Conservation (phyloP, 345 rosid species). For the Psidium guajava region DNA sequence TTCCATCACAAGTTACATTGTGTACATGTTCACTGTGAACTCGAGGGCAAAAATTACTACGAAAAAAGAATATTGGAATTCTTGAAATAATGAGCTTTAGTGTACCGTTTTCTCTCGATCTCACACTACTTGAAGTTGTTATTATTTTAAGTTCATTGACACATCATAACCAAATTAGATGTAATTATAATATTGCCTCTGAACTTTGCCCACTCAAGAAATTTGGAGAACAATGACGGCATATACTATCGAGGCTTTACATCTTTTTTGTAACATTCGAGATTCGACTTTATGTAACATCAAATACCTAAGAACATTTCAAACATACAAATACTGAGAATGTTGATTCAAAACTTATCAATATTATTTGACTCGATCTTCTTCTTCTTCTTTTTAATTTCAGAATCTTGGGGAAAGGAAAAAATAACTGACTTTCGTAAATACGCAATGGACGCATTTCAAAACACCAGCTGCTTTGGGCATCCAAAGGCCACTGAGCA, state of each 20-base stretch:
- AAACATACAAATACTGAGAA: neutral
- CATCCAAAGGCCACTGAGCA: neutral
- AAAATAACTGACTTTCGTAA: neutral
- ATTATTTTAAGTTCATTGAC: neutral
- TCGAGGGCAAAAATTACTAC: too few species aligned
- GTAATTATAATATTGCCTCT: neutral
- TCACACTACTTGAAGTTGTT: neutral
- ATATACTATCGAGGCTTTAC: neutral
- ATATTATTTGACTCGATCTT: neutral
- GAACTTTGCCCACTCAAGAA: neutral
- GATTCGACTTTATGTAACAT: neutral
- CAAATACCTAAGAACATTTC: neutral
- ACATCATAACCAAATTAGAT: neutral
- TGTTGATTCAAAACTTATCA: neutral
- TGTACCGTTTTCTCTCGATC: neutral
- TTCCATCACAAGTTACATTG: too few species aligned
- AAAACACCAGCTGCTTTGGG: neutral
- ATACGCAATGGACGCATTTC: neutral
- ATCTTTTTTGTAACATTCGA: neutral
- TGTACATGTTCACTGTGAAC: too few species aligned
- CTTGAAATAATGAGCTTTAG: too few species aligned
- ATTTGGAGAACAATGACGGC: neutral
- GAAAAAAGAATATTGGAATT: too few species aligned
- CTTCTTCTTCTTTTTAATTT: neutral
- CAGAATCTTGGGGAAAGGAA: neutral